phyloP scores from a whole-genome alignment of 1,284 basidiomycete genomes.

The Cryptococcus amylolentus region DNA sequence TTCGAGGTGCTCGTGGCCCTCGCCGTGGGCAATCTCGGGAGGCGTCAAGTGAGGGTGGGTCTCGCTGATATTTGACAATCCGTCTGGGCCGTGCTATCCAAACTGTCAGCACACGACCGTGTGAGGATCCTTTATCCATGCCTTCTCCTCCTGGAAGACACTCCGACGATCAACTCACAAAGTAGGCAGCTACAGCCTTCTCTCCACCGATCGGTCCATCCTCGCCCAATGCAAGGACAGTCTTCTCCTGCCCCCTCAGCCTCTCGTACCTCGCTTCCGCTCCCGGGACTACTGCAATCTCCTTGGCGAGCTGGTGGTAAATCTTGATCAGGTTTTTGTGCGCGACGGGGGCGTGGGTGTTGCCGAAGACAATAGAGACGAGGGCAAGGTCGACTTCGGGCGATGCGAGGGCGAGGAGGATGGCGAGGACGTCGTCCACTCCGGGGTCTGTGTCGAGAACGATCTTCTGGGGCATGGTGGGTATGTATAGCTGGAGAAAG shows the following conservation, averaged over 20 bases:
- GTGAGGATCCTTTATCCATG: not conserved
- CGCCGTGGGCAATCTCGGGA: conserved; percentile 39
- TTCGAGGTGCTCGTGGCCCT: conserved; percentile 55
- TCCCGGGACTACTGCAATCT: conserved; percentile 61
- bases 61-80: conserved; percentile 67
- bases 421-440: conserved; percentile 84
- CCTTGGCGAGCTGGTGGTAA: conserved; percentile 66
- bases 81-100: conserved; percentile 63
- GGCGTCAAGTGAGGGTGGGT: conserved; percentile 70
- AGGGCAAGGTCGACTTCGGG: conserved; percentile 15
- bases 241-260: conserved; percentile 55
- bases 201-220: conserved; percentile 72
- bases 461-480: conserved; percentile 36
- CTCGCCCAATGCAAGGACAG: conserved; percentile 65
- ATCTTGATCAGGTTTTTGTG: conserved; percentile 69
- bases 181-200: conserved; percentile 77
- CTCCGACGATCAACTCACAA: conserved; percentile 48
- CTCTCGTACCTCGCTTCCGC: conserved; percentile 62
- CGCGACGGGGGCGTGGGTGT: conserved; percentile 59
- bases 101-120: not conserved
- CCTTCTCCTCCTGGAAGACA: not conserved
- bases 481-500: not conserved
- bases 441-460: conserved; percentile 56
- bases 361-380: conserved; percentile 62
- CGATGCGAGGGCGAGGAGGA: conserved; percentile 43